Conservation (phyloP, 164 flowering plant genomes). For the Malania oleifera region DNA sequence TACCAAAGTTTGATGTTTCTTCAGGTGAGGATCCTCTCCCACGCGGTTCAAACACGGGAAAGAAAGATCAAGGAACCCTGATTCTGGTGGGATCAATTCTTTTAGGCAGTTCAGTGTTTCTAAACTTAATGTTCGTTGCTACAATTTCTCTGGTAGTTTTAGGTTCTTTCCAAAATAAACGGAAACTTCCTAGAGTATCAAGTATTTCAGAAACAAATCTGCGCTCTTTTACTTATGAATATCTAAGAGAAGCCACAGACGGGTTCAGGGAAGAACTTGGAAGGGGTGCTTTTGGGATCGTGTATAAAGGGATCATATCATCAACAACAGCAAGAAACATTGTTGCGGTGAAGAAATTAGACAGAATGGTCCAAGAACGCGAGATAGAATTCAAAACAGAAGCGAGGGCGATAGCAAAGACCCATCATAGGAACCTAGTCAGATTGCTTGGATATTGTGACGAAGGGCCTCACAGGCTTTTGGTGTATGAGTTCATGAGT, state of each 20-base stretch:
- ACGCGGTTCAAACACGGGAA: background rate
- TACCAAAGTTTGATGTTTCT: background rate
- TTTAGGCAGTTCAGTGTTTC: slow-evolving; percentile 2
- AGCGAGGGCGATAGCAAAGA: slow-evolving; percentile 10
- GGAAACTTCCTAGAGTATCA: background rate
- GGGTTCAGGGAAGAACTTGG: slow-evolving; percentile 14
- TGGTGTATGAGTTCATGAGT: slow-evolving; percentile 20
- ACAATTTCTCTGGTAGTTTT: background rate
- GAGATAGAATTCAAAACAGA: slow-evolving; percentile 21
- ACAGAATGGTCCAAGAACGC: slow-evolving; percentile 6
- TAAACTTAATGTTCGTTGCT: slow-evolving; percentile 2
- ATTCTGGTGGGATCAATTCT: slow-evolving; percentile 2
- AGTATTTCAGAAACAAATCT: background rate
- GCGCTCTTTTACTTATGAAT: slow-evolving; percentile 14
- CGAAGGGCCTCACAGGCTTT: slow-evolving; percentile 8
- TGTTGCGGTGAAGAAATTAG: slow-evolving; percentile 14
- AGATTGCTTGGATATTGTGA: slow-evolving; percentile 12
- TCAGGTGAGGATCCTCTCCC: no score
- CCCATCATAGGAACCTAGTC: slow-evolving; percentile 21
- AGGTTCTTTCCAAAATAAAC: background rate
- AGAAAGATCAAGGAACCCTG: background rate
- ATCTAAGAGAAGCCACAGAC: slow-evolving; percentile 14
- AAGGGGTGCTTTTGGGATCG: slow-evolving; percentile 17
- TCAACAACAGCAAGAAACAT: background rate
- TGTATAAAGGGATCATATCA: slow-evolving; percentile 12